phyloP scores from a whole-genome alignment of 1,284 basidiomycete species.

The Cystobasidium sp. region DNA sequence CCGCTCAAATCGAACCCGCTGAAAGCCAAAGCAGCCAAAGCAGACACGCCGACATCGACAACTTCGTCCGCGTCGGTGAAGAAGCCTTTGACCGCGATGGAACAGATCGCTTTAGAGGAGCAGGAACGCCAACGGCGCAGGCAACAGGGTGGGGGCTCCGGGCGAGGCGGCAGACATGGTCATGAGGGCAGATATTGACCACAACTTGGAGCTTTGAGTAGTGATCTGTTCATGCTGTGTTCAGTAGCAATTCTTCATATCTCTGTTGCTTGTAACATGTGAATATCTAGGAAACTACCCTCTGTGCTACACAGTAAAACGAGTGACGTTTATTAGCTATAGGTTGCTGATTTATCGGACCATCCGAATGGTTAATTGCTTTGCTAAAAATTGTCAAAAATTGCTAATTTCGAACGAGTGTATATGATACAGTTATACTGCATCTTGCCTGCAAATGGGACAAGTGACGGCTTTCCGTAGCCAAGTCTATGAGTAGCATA shows the following conservation, averaged over 20 bases:
- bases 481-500: constrained; percentile 15
- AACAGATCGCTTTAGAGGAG: constrained; percentile 81
- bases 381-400: no score
- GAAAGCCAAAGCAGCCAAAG: constrained; percentile 61
- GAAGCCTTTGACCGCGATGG: constrained; percentile 73
- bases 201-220: neutral
- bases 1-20: constrained; percentile 60
- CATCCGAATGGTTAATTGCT: no score
- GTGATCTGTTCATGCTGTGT: neutral
- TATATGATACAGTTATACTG: constrained; percentile 5
- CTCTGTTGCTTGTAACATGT: no score
- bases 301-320: no score
- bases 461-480: constrained; percentile 26
- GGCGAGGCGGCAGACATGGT: constrained; percentile 5
- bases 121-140: constrained; percentile 70
- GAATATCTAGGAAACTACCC: no score
- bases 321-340: no score
- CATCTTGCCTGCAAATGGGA: constrained; percentile 34
- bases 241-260: no score
- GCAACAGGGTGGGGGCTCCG: constrained; percentile 18
- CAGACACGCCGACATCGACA: constrained; percentile 51
- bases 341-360: no score
- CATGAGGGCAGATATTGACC: neutral
- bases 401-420: neutral
- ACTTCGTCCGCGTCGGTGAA: constrained; percentile 62